Evolutionary conservation across 257 asterid species (phyloP), one percentile per base, ranked within the genome.

Genomic region (Craterostigma plantagineum): DNA sequence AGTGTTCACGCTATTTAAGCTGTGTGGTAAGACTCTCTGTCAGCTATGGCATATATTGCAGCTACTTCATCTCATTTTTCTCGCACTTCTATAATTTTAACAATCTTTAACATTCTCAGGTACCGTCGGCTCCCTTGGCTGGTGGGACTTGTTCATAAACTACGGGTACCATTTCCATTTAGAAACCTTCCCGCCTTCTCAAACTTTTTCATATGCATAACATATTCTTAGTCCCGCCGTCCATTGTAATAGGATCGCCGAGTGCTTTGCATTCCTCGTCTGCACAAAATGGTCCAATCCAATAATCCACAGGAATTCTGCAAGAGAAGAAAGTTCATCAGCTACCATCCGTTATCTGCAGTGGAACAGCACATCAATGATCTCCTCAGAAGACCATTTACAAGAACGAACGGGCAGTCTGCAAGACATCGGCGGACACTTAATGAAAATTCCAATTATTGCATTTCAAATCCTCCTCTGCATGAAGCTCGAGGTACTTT

Each of bases 271-370:
- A 0, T 90, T 84, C 68, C 96, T 90, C 73, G 92, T 90, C 54
- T 90, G 99, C 70, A 90, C 96, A 44, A 84, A 73, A 73, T 90
- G 99, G 99, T 72, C 91, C 43, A 90, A 90, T 71, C 94, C 99
- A 35, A 60, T 69, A 38, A 90, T 90, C 64, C 99, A 84, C 66
- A 54, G 80, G 68, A 66, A 67, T 49, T 54, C 77, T 54, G 54
- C 73, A 45, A 67, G 67, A 45, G 99, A 74, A 58, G 84, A 75
- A 54, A 56, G 76, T 59, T 71, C 95, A 13, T 79, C 96, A 40
- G 81, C 99, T 54, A 58, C 70, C 43, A 57, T 68, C 54, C 63
- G 94, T 65, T 72, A 83, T 51, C 71, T 77, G 61, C 80, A 77
- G 46, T 77, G 90, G 96, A 79, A 68, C 62, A 73, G 72, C 64